Evolutionary conservation across 768 basidiomycete species (phyloP).

Genomic region (Tephrocybe sp.): DNA sequence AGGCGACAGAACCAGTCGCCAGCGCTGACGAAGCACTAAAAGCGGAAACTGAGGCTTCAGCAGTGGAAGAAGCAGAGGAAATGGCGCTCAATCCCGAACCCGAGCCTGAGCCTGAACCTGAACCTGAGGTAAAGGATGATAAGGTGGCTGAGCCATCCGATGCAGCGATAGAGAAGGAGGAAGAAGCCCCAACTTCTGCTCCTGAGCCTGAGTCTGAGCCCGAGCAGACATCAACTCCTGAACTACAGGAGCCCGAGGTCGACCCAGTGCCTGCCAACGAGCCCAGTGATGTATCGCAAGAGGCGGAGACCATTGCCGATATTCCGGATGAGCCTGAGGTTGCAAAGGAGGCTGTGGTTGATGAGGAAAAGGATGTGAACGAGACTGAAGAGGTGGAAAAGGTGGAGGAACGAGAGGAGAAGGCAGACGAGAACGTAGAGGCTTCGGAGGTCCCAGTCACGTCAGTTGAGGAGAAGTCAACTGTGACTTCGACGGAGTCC

Average conservation of each 20-base stretch:
- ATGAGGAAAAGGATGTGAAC: background rate
- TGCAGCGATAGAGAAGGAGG: background rate
- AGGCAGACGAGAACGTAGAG: background rate
- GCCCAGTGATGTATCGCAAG: background rate
- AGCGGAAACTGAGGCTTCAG: background rate
- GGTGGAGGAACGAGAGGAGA: background rate
- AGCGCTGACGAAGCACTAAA: background rate
- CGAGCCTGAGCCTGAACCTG: background rate
- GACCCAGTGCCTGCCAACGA: too few species aligned
- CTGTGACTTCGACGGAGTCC: background rate
- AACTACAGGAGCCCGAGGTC: too few species aligned
- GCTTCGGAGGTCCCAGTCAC: background rate
- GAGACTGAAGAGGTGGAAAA: background rate
- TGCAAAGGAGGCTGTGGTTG: background rate
- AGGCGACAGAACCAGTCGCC: background rate
- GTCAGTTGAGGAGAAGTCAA: background rate
- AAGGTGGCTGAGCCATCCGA: background rate
- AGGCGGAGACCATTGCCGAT: background rate
- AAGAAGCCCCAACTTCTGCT: background rate
- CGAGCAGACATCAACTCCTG: too few species aligned
- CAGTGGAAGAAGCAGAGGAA: too few species aligned
- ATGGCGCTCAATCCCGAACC: too few species aligned
- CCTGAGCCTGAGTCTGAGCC: too few species aligned
- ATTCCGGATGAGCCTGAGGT: conserved; percentile 3
- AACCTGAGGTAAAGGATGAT: background rate